These are phyloP conservation scores for Wickerhamiella nectarea DNA, from an alignment of 805 yeast species.

Conservation along the genomic window DNA sequence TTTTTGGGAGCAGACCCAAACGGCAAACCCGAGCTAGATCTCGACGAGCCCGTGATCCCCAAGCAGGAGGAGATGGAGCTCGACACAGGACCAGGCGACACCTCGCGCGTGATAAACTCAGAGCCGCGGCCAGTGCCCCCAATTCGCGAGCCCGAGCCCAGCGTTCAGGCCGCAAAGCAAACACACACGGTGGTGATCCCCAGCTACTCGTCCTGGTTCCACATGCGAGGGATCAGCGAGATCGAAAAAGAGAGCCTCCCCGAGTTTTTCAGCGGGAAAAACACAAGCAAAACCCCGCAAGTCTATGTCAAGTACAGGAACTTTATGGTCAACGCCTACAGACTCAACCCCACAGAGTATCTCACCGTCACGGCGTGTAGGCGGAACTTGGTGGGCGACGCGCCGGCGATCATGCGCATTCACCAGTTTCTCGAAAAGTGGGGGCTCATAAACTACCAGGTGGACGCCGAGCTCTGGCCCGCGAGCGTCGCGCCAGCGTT, in stretches of 20 bases:
- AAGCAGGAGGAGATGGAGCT: constrained; percentile 14
- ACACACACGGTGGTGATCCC: constrained; percentile 78
- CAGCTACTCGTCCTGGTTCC: constrained; percentile 79
- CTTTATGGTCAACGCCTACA: constrained; percentile 76
- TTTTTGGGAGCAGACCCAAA: neutral
- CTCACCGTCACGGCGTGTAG: constrained; percentile 82
- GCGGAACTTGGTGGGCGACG: constrained; percentile 83
- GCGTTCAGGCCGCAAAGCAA: constrained; percentile 32
- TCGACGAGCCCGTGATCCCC: neutral
- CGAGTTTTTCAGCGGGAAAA: constrained; percentile 55
- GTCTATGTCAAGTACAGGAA: constrained; percentile 72
- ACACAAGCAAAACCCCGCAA: constrained; percentile 66
- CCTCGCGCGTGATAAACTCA: neutral
- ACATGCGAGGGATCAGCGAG: constrained; percentile 52
- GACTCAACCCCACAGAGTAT: constrained; percentile 81
- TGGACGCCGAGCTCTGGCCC: constrained; percentile 64
- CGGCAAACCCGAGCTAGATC: neutral
- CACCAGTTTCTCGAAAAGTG: constrained; percentile 76
- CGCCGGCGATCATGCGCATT: constrained; percentile 72
- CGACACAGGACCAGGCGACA: constrained; percentile 12
- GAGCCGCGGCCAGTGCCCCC: neutral
- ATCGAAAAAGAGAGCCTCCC: constrained; percentile 77
- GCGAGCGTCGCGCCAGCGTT: constrained; percentile 50
- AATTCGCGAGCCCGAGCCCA: neutral
- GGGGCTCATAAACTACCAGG: constrained; percentile 91